Conservation (phyloP, 2,329 filamentous ascomycete genomes). For the Aureobasidium lini region DNA sequence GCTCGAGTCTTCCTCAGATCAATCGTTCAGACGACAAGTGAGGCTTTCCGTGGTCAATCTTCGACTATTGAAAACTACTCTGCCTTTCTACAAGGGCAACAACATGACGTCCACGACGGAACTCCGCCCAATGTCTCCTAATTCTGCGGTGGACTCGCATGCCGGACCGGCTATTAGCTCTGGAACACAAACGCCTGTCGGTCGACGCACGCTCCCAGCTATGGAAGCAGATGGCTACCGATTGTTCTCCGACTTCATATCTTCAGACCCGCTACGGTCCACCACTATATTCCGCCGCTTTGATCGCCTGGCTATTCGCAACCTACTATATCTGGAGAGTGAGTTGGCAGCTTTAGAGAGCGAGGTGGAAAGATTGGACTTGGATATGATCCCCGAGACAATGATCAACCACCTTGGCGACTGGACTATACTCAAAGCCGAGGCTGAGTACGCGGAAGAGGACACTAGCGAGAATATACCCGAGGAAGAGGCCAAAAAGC, state of each 20-base stretch:
- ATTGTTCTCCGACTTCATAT: constrained; percentile 4
- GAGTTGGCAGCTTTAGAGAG: constrained; percentile 8
- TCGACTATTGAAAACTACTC: neutral
- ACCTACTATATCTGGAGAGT: constrained; percentile 12
- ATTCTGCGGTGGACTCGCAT: neutral
- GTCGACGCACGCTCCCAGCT: neutral
- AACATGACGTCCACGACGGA: neutral
- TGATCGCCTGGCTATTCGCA: constrained; percentile 5
- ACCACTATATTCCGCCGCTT: constrained; percentile 8
- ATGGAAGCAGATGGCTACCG: neutral
- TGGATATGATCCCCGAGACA: neutral
- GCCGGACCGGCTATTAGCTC: neutral
- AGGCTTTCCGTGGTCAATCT: too few relatives aligned
- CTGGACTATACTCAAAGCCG: constrained; percentile 1
- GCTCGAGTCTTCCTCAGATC: too few relatives aligned
- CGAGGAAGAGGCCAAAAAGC: neutral
- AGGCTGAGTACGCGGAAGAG: constrained; percentile 1
- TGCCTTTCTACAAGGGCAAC: neutral
- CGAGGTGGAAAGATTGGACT: constrained; percentile 4
- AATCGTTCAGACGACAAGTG: too few relatives aligned
- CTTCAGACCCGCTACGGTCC: neutral
- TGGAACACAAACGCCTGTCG: neutral
- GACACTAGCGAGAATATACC: neutral
- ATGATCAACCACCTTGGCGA: neutral
- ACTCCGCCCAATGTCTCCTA: constrained; percentile 1